These are phyloP conservation scores for Irpex rosettiformis DNA, from an alignment of 1,284 basidiomycete species.

Conservation along the genomic window DNA sequence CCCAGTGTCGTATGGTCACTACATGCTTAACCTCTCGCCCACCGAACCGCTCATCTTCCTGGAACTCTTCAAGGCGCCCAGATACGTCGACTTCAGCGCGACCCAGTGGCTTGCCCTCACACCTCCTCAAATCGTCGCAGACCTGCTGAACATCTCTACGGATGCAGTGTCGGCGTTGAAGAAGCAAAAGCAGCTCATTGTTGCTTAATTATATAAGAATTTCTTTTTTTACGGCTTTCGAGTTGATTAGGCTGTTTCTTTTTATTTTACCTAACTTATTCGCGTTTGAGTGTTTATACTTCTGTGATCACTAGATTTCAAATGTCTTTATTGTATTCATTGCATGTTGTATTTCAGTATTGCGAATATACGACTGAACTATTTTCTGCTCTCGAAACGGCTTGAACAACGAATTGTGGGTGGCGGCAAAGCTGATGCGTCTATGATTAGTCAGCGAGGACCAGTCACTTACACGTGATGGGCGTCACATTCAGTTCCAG, in stretches of 20 bases:
- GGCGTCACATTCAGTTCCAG: too few relatives aligned
- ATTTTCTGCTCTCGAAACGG: too few relatives aligned
- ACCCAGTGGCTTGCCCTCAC: slow-evolving; percentile 31
- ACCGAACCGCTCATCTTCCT: slow-evolving; percentile 28
- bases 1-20: slow-evolving; percentile 26
- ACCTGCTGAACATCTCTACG: slow-evolving; percentile 28
- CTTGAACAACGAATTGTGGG: too few relatives aligned
- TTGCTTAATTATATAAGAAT: slow-evolving; percentile 16
- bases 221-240: too few relatives aligned
- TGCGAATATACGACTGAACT: too few relatives aligned
- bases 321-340: neutral
- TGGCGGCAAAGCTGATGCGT: too few relatives aligned
- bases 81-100: slow-evolving; percentile 26
- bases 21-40: slow-evolving; percentile 27
- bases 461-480: too few relatives aligned
- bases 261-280: neutral
- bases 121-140: slow-evolving; percentile 31
- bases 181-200: slow-evolving; percentile 28
- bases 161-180: slow-evolving; percentile 20
- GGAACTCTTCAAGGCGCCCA: slow-evolving; percentile 26
- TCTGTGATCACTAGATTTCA: too few relatives aligned
- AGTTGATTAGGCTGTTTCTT: neutral
- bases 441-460: too few relatives aligned
- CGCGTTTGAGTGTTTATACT: neutral
- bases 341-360: too few relatives aligned